Evolutionary conservation across 768 basidiomycete genomes (phyloP).

Genomic region (Fomitopsis serialis): DNA sequence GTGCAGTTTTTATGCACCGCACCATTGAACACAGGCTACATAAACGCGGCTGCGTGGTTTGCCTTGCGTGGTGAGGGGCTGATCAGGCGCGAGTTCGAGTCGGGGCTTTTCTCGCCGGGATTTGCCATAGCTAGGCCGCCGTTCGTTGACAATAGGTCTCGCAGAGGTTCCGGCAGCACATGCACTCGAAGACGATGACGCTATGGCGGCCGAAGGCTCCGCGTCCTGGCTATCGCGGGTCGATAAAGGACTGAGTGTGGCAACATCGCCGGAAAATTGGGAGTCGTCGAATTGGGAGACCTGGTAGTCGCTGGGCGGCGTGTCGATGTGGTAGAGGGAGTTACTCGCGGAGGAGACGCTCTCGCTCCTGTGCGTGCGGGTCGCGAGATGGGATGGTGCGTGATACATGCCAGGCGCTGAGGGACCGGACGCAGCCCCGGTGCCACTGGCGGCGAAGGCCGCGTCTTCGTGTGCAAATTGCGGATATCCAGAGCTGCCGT

Average conservation of each 20-base stretch:
- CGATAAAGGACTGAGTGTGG: background rate
- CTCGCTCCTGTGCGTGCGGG: background rate
- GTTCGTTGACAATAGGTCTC: background rate
- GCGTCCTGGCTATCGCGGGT: background rate
- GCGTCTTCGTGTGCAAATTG: background rate
- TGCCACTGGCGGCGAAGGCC: background rate
- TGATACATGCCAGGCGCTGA: background rate
- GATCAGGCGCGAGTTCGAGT: slow-evolving; percentile 68
- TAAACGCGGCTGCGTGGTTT: slow-evolving; percentile 70
- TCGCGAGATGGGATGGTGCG: background rate
- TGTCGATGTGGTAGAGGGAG: background rate
- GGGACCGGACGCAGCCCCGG: background rate
- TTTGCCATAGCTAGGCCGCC: slow-evolving; percentile 4
- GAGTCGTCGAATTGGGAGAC: background rate
- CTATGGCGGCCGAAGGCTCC: background rate
- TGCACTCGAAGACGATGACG: background rate
- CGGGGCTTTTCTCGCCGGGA: slow-evolving; percentile 35
- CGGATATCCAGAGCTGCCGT: slow-evolving; percentile 1
- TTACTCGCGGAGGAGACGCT: background rate
- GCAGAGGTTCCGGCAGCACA: background rate
- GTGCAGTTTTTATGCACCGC: slow-evolving; percentile 8
- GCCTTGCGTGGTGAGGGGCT: slow-evolving; percentile 80
- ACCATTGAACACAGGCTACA: slow-evolving; percentile 80
- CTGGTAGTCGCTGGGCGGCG: background rate
- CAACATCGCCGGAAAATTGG: background rate